A percentile compares a stretch with the other conserved stretches of the same genome.
Evolutionary conservation across 495 filamentous ascomycete species (phyloP).

Genomic region (Jackrogersella minutella): DNA sequence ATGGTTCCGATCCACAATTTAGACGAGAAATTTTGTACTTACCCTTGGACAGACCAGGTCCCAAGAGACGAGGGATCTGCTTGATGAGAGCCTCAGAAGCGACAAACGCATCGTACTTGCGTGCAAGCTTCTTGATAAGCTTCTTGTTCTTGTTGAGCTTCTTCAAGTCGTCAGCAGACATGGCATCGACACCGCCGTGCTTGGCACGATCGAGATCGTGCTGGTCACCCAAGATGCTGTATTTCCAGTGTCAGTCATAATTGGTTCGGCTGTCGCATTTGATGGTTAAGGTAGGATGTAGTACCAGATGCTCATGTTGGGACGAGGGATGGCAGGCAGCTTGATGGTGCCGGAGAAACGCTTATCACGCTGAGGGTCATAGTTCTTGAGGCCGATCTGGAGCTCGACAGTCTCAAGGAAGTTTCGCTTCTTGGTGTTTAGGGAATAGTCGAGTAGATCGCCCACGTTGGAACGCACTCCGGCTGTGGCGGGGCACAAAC

Average conservation of each 20-base stretch:
- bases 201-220: slow-evolving; percentile 99
- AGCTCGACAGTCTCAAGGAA: slow-evolving; percentile 96
- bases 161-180: slow-evolving; percentile 98
- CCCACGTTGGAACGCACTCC: slow-evolving; percentile 95
- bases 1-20: neutral
- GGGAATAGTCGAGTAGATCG: slow-evolving; percentile 90
- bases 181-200: slow-evolving; percentile 95
- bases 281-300: slow-evolving; percentile 35
- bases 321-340: slow-evolving; percentile 88
- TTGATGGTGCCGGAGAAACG: slow-evolving; percentile 99
- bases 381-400: slow-evolving; percentile 99
- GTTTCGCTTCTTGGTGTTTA: slow-evolving; percentile 98
- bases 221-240: slow-evolving; percentile 92
- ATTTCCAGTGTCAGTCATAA: slow-evolving; percentile 49
- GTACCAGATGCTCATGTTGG: slow-evolving; percentile 87
- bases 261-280: slow-evolving; percentile 6
- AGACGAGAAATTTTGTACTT: slow-evolving; percentile 47
- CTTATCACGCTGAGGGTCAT: slow-evolving; percentile 99
- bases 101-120: slow-evolving; percentile 99
- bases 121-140: slow-evolving; percentile 99
- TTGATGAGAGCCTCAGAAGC: slow-evolving; percentile 96
- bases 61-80: slow-evolving; percentile 99
- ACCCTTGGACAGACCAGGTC: slow-evolving; percentile 98
- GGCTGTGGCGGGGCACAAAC: slow-evolving; percentile 61
- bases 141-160: slow-evolving; percentile 99